Evolutionary conservation across 2,329 filamentous ascomycete genomes (phyloP), one percentile per base, ranked within the genome.

Genomic region (Claviceps monticola): DNA sequence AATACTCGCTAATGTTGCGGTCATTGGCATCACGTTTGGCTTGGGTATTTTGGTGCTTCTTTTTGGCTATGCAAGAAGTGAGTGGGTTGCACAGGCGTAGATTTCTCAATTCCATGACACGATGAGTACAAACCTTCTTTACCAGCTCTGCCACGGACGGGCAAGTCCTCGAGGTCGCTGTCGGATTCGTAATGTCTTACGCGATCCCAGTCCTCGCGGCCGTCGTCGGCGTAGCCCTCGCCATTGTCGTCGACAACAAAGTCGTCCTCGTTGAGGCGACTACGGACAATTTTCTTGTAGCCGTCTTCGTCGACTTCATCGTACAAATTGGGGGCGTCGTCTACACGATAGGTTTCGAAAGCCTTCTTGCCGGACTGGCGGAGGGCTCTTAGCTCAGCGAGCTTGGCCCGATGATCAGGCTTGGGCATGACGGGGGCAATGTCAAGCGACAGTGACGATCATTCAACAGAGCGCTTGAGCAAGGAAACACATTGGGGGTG

Each of bases 211-310:
- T 97, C 93, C 69, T 95, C 90, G 51, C 93, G 84, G 55, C 93
- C 93, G 64, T 97, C 93, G 65, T 97, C 91, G 58, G 88, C 91
- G 63, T 98, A 98, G 39, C 93, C 91, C 65, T 91, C 88, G 62
- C 91, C 91, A 71, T 96, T 95, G 71, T 98, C 93, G 72, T 97
- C 93, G 54, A 98, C 90, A 50, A 98, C 91, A 62, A 98, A 98
- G 70, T 98, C 93, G 61, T 98, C 93, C 62, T 95, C 78, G 63
- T 97, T 87, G 49, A 98, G 75, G 46, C 93, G 84, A 52, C 84
- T 82, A 43, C 93, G 81, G 14, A 98, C 89, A 58, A 97, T 84
- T 66, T 94, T 94, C 73, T 96, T 96, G 75, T 98, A 98, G 49
- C 87, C 86, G 62, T 93, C 91, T 62, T 98, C 93, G 63, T 97